These are phyloP conservation scores for Trypanosoma congolense DNA, from an alignment of 208 protist genomes.

Conservation along the genomic window DNA sequence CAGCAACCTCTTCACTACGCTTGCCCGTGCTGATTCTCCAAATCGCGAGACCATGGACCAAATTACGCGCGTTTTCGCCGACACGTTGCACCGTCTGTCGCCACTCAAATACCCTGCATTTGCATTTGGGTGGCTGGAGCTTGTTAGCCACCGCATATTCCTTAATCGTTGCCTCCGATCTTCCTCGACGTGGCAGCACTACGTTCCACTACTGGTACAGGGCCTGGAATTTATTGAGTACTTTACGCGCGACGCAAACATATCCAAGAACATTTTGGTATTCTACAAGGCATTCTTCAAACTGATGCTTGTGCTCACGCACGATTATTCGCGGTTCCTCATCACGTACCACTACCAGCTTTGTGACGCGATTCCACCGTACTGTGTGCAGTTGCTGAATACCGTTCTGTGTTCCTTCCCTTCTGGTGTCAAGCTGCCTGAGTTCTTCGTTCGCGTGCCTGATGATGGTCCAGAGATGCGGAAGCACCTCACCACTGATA, in stretches of 20 bases:
- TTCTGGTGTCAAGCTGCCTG: constrained; percentile 92
- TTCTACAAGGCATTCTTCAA: constrained; percentile 91
- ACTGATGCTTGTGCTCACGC: constrained; percentile 95
- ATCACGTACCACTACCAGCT: constrained; percentile 97
- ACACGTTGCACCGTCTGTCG: constrained; percentile 81
- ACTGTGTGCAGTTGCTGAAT: constrained; percentile 98
- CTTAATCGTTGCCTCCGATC: constrained; percentile 94
- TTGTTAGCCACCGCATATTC: constrained; percentile 95
- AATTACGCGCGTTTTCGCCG: constrained; percentile 86
- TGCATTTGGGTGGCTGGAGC: constrained; percentile 98
- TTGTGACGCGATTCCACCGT: constrained; percentile 92
- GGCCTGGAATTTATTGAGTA: constrained; percentile 76
- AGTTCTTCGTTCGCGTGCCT: constrained; percentile 83
- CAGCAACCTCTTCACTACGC: constrained; percentile 85
- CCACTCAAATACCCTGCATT: constrained; percentile 95
- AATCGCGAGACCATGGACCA: constrained; percentile 47
- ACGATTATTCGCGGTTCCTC: constrained; percentile 99
- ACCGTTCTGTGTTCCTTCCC: constrained; percentile 97
- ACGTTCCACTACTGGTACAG: constrained; percentile 63
- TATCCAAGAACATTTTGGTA: constrained; percentile 67
- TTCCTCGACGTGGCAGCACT: constrained; percentile 42
- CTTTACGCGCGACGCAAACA: constrained; percentile 47
- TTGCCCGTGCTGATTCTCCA: constrained; percentile 60
- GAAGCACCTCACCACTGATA: constrained; percentile 70
- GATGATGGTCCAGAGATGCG: constrained; percentile 89